A percentile compares a stretch with the other conserved stretches of the same genome.
Conservation (phyloP, 345 rosid species). For the Eutrema yunnanense region DNA sequence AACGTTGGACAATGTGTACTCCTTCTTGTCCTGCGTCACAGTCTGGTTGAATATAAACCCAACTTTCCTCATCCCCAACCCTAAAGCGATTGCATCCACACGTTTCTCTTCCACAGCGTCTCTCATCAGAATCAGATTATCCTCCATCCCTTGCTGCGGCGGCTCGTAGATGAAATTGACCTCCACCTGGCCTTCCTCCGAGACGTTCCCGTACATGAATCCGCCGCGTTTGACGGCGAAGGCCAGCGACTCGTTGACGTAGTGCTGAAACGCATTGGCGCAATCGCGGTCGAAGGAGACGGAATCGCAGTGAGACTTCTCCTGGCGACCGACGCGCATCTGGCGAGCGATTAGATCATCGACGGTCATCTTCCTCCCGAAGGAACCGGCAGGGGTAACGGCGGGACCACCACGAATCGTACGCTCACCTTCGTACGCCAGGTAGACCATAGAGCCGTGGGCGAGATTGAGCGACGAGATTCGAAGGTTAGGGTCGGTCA, state of each 20-base stretch:
- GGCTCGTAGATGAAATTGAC: conserved; percentile 92
- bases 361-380: conserved; percentile 96
- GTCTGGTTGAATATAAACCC: conserved; percentile 83
- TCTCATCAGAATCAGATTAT: conserved; percentile 43
- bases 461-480: conserved; percentile 56
- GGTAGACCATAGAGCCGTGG: conserved; percentile 73
- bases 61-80: conserved; percentile 80
- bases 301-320: conserved; percentile 69
- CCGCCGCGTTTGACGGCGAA: conserved; percentile 89
- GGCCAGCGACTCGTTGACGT: conserved; percentile 67
- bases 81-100: conserved; percentile 71
- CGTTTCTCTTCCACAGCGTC: conserved; percentile 62
- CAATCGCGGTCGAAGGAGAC: conserved; percentile 84
- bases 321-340: conserved; percentile 81
- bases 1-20: conserved; percentile 63
- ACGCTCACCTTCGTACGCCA: conserved; percentile 79
- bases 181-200: conserved; percentile 69
- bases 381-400: conserved; percentile 73
- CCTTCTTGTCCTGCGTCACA: conserved; percentile 62
- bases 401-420: conserved; percentile 55
- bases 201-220: conserved; percentile 81
- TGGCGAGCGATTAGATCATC: conserved; percentile 88
- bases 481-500: conserved; percentile 48
- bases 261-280: conserved; percentile 72
- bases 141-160: conserved; percentile 75